Percentiles rank a stretch among this genome's conserved stretches.
Conservation (phyloP, 2,329 filamentous ascomycete species). For the Paecilomyces variotii region DNA sequence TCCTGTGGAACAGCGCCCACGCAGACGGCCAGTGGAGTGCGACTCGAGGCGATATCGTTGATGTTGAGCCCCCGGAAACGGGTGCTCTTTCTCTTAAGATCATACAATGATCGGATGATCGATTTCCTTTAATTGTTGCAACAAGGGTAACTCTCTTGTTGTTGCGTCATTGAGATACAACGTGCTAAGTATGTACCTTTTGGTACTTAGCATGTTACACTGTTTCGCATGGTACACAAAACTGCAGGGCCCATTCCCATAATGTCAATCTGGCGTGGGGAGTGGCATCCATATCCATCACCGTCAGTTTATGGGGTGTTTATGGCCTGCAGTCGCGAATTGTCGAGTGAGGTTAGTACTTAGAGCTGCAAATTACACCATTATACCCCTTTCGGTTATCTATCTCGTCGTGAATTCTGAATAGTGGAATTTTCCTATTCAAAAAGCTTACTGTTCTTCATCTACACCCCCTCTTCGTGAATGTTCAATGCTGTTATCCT, state of each 20-base stretch:
- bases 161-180: background rate
- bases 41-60: constrained; percentile 14
- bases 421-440: background rate
- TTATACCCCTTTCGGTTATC: background rate
- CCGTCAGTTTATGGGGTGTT: background rate
- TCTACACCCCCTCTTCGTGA: background rate
- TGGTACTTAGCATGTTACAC: background rate
- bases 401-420: background rate
- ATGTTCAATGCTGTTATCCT: background rate
- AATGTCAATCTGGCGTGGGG: background rate
- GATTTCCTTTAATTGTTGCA: background rate
- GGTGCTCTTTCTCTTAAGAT: background rate
- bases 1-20: constrained; percentile 23
- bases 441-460: background rate
- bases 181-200: background rate
- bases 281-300: background rate
- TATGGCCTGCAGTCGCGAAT: constrained; percentile 1
- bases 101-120: background rate
- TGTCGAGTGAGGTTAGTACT: background rate
- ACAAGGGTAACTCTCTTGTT: constrained; percentile 5
- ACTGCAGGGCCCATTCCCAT: background rate
- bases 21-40: constrained; percentile 19
- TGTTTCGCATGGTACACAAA: constrained; percentile 3
- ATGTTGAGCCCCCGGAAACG: background rate
- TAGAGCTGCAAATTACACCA: background rate